Evolutionary conservation across 1,139 yeast species (phyloP), one percentile per base, ranked within the genome.

Genomic region (Geotrichum reessii): DNA sequence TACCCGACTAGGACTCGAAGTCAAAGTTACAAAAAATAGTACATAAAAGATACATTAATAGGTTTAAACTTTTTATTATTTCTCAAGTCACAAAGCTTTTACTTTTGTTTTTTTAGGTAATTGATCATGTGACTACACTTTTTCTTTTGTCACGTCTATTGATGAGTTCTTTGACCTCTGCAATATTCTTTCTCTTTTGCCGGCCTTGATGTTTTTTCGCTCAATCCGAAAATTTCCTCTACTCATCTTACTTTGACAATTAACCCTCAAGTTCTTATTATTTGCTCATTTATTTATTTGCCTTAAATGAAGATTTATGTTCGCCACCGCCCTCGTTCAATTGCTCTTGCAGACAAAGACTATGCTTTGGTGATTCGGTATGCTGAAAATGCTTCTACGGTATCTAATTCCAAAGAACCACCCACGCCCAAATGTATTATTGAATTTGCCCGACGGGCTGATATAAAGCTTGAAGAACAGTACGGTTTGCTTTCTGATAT

Each of bases 401-500:
- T 48, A 22, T 48, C 51, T 9, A 37, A 52, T 21, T 9, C 48
- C 8, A 56, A 44, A 28, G 52, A 51, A 27, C 44, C 47, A 8
- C 47, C 53, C 5, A 42, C 52, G 27, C 65, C 68, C 42, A 63
- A 68, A 59, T 69, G 78, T 60, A 70, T 75, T 24, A 77, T 72
- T 66, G 79, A 72, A 71, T 76, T 71, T 69, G 71, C 68, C 61
- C 67, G 64, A 59, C 66, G 66, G 8, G 63, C 61, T 27, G 64
- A 67, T 49, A 61, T 73, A 46, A 72, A 73, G 57, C 63, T 70
- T 49, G 53, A 64, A 25, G 62, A 64, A 14, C 50, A 57, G 27
- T 74, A 65, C 61, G 64, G 71, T 53, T 67, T 71, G 19, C 74
- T 91, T 40, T 73, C 86, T 19, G 76, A 78, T 31, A 77, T 82